Percentiles rank a stretch among this genome's conserved stretches.
Evolutionary conservation across 108 stramenopile genomes (phyloP).

Genomic region (Nitzschia sp.): DNA sequence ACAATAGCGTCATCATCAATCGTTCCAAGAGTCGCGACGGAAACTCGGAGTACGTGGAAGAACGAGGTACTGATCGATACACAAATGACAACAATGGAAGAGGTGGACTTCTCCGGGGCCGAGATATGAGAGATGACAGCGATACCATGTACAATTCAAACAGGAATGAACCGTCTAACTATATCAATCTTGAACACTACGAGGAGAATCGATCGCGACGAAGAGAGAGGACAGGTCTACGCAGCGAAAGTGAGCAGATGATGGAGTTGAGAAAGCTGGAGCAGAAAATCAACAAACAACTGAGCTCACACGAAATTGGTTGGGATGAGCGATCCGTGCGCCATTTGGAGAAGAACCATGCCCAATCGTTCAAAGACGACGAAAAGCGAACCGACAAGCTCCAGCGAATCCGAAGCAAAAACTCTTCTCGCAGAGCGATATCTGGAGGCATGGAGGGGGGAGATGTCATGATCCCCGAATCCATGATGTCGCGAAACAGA

Average conservation of each 20-base stretch:
- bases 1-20: not conserved
- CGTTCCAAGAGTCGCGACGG: conserved; percentile 8
- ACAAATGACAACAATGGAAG: not conserved
- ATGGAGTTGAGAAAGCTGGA: conserved; percentile 28
- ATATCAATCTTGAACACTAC: not conserved
- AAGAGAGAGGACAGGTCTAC: not conserved
- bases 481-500: not conserved
- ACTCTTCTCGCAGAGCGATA: not conserved
- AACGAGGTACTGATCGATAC: too few species aligned
- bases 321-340: conserved; percentile 19
- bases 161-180: not conserved
- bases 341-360: conserved; percentile 27
- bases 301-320: conserved; percentile 8
- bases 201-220: not conserved
- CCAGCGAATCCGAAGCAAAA: conserved; percentile 17
- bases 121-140: conserved; percentile 5
- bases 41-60: too few species aligned
- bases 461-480: not conserved
- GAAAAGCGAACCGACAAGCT: conserved; percentile 38
- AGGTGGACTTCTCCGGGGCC: not conserved
- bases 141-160: not conserved
- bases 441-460: not conserved
- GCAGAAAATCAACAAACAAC: conserved; percentile 24
- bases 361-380: conserved; percentile 21
- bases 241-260: conserved; percentile 1